phyloP scores from a whole-genome alignment of 108 stramenopile genomes.

The Cylindrotheca closterium region DNA sequence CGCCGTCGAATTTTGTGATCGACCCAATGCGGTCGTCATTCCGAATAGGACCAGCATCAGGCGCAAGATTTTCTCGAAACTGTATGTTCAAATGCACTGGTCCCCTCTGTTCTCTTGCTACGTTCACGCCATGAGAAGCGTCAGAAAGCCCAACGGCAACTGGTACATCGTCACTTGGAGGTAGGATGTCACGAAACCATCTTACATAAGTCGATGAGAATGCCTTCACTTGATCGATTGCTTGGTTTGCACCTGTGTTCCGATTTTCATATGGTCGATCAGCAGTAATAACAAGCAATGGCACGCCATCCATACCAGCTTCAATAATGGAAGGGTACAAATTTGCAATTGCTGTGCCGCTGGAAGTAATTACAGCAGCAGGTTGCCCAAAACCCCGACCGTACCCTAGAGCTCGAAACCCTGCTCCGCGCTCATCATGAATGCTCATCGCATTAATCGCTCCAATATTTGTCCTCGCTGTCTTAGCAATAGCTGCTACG shows the following conservation, averaged over 20 bases:
- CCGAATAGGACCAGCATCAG: conserved; percentile 81
- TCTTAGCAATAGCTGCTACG: conserved; percentile 72
- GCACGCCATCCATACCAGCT: conserved; percentile 76
- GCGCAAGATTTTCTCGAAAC: conserved; percentile 93
- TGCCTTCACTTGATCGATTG: conserved; percentile 87
- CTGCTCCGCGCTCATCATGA: conserved; percentile 94
- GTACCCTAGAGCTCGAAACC: conserved; percentile 88
- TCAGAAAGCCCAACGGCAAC: conserved; percentile 78
- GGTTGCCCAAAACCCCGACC: conserved; percentile 69
- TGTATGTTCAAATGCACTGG: conserved; percentile 94
- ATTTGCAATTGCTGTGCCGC: conserved; percentile 93
- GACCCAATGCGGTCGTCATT: conserved; percentile 66
- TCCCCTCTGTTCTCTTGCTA: conserved; percentile 54
- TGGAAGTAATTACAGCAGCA: conserved; percentile 87
- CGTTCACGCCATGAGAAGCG: conserved; percentile 75
- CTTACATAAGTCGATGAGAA: conserved; percentile 76
- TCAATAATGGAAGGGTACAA: conserved; percentile 89
- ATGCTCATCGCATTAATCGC: conserved; percentile 67
- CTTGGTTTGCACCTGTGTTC: conserved; percentile 91
- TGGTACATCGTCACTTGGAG: conserved; percentile 82
- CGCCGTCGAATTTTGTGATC: conserved; percentile 51
- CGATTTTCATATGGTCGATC: conserved; percentile 91
- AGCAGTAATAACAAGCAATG: conserved; percentile 86
- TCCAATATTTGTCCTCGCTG: conserved; percentile 61
- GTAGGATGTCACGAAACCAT: conserved; percentile 86